Percentiles rank a stretch among this genome's conserved stretches.
phyloP scores from a whole-genome alignment of 495 filamentous ascomycete genomes.

The Thermothielavioides terrestris region DNA sequence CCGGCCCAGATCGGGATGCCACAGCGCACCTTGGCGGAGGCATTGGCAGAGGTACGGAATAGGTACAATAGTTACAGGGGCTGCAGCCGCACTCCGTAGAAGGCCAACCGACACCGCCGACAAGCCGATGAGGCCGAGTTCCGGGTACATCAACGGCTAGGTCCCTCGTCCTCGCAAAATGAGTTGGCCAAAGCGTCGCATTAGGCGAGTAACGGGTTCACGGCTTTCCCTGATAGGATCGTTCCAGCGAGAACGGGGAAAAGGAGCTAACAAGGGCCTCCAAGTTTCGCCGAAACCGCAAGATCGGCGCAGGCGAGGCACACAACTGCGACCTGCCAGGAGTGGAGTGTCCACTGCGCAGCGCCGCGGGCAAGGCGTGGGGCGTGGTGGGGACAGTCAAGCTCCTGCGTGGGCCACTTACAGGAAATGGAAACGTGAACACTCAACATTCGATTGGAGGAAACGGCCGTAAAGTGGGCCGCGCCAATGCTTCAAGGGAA shows the following conservation, averaged over 20 bases:
- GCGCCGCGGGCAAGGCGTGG: no score
- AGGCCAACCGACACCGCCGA: neutral
- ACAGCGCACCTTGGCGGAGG: conserved; percentile 7
- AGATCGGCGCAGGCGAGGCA: neutral
- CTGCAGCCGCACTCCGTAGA: conserved; percentile 12
- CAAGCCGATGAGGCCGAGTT: neutral
- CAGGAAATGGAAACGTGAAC: neutral
- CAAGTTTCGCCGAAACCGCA: neutral
- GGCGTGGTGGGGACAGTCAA: conserved; percentile 1
- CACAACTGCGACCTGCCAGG: neutral
- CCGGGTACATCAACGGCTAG: neutral
- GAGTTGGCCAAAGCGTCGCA: conserved; percentile 3
- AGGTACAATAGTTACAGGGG: conserved; percentile 3
- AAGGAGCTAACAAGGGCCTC: conserved; percentile 5
- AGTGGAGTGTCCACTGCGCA: no score
- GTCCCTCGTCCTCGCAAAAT: conserved; percentile 1
- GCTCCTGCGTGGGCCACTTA: neutral
- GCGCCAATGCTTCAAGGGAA: no score
- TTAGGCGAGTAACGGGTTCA: conserved; percentile 14
- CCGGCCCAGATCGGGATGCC: conserved; percentile 18
- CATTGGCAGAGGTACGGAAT: no score
- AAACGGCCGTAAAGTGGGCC: no score
- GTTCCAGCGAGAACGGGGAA: neutral
- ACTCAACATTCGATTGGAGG: conserved; percentile 4
- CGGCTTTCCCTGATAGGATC: conserved; percentile 15